phyloP scores from a whole-genome alignment of 441 rosid genomes.

The Monsonia emarginata region DNA sequence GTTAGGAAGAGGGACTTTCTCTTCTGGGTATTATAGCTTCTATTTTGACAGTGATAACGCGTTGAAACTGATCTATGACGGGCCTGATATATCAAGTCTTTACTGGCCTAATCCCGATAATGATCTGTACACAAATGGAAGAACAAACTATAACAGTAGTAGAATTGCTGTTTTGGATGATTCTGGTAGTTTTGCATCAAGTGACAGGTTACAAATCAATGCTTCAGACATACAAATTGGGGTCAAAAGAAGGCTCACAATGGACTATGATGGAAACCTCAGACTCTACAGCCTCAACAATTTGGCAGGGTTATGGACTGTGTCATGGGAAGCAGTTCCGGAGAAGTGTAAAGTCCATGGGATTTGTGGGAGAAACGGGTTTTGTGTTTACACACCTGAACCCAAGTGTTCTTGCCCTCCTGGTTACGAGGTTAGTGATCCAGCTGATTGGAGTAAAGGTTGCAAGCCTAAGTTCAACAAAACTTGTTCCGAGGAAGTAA shows the following conservation, averaged over 20 bases:
- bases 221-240: constrained; percentile 27
- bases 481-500: constrained; percentile 5
- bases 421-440: constrained; percentile 24
- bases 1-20: constrained; percentile 17
- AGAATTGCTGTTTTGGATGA: constrained; percentile 30
- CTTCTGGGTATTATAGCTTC: constrained; percentile 26
- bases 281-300: constrained; percentile 34
- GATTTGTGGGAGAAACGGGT: constrained; percentile 36
- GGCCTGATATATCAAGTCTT: constrained; percentile 33
- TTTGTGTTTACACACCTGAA: constrained; percentile 27
- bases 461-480: constrained; percentile 29
- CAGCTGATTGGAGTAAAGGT: constrained; percentile 28
- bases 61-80: constrained; percentile 31
- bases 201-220: constrained; percentile 27
- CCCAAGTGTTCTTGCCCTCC: constrained; percentile 45
- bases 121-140: background rate
- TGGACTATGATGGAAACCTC: constrained; percentile 43
- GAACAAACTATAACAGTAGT: constrained; percentile 30
- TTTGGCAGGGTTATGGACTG: constrained; percentile 21
- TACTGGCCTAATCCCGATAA: constrained; percentile 33
- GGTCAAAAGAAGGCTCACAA: constrained; percentile 30
- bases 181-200: constrained; percentile 26
- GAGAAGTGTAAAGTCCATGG: constrained; percentile 31
- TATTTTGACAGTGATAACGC: constrained; percentile 35
- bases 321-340: constrained; percentile 25